Evolutionary conservation across 495 filamentous ascomycete genomes (phyloP).

Genomic region (Saxophila tyrrhenica): DNA sequence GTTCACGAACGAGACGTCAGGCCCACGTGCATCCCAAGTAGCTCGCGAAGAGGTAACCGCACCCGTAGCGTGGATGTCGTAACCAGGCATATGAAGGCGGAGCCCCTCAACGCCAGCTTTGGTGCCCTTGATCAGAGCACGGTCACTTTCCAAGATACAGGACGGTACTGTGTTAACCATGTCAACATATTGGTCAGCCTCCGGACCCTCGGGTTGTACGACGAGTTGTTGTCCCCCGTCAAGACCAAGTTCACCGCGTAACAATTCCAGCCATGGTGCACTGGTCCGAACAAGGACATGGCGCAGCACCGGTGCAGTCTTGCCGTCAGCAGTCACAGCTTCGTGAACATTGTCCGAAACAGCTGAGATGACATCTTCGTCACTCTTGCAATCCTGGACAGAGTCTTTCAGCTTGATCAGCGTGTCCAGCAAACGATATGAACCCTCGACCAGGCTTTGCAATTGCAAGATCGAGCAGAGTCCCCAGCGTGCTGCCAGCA

Average conservation of each 20-base stretch:
- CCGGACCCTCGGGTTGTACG: neutral
- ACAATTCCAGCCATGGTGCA: constrained; percentile 57
- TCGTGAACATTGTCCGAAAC: constrained; percentile 53
- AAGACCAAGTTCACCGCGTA: constrained; percentile 29
- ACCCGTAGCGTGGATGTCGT: neutral
- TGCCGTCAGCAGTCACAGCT: constrained; percentile 49
- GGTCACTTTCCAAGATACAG: neutral
- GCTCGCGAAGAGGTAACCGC: too few species aligned
- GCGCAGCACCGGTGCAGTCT: constrained; percentile 51
- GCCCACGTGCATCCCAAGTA: too few species aligned
- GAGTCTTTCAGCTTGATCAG: constrained; percentile 49
- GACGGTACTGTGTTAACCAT: neutral
- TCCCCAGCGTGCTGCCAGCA: constrained; percentile 17
- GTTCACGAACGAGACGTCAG: too few species aligned
- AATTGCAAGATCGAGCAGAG: constrained; percentile 55
- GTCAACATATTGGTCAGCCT: neutral
- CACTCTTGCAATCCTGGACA: constrained; percentile 42
- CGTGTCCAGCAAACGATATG: constrained; percentile 49
- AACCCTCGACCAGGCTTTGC: constrained; percentile 50
- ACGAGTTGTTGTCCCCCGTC: neutral
- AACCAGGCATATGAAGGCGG: constrained; percentile 43
- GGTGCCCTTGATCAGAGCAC: constrained; percentile 29
- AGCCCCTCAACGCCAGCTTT: constrained; percentile 61
- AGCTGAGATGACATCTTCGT: constrained; percentile 58
- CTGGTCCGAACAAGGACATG: constrained; percentile 56